Conservation (phyloP, 2,329 filamentous ascomycete species). For the Sporothrix brasiliensis region DNA sequence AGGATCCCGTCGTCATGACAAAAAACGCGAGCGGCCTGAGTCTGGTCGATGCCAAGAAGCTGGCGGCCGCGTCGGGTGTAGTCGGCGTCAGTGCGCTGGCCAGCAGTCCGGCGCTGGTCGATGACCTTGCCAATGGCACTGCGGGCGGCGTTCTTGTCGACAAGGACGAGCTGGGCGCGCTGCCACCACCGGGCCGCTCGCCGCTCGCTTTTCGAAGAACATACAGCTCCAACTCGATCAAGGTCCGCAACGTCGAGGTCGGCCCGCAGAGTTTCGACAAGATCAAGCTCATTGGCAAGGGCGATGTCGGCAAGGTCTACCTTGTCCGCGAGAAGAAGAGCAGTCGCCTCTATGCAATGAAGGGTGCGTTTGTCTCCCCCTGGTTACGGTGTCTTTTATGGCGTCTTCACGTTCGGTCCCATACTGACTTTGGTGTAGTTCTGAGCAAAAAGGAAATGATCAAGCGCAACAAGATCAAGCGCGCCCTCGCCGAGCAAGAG, state of each 20-base stretch:
- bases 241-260: conserved; percentile 95
- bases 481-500: conserved; percentile 94
- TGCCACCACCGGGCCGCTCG: conserved; percentile 69
- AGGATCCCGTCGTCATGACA: conserved; percentile 71
- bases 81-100: neutral
- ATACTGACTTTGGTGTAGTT: conserved; percentile 56
- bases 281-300: conserved; percentile 98
- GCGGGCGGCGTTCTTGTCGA: conserved; percentile 39
- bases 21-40: conserved; percentile 54
- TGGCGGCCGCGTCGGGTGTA: conserved; percentile 37
- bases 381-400: neutral
- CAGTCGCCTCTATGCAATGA: conserved; percentile 94
- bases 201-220: conserved; percentile 84
- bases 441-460: conserved; percentile 99
- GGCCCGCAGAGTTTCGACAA: conserved; percentile 96
- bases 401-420: neutral
- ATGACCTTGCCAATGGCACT: conserved; percentile 38
- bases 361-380: conserved; percentile 65
- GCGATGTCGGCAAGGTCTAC: conserved; percentile 98
- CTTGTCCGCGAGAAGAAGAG: conserved; percentile 98
- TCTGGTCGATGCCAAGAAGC: conserved; percentile 51
- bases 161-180: conserved; percentile 59
- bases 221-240: conserved; percentile 99
- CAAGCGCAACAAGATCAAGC: conserved; percentile 99
- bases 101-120: conserved; percentile 36